phyloP scores from a whole-genome alignment of 2,329 filamentous ascomycete species.

The Penicillium paneum region DNA sequence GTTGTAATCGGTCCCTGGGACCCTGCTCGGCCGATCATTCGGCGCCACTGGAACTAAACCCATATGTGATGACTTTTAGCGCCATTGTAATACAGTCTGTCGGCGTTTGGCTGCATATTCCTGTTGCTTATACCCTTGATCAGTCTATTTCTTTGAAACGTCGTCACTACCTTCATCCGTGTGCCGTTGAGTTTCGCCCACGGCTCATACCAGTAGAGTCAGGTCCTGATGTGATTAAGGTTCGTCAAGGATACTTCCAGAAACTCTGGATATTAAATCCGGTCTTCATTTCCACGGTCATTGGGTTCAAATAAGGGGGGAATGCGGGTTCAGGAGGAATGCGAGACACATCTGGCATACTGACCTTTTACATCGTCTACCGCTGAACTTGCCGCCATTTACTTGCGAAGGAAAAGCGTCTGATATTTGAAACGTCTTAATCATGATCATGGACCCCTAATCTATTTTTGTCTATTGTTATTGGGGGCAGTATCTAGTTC shows the following conservation, averaged over 20 bases:
- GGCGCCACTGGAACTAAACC: constrained; percentile 41
- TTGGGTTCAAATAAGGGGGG: neutral
- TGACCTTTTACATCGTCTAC: neutral
- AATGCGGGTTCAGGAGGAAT: constrained; percentile 18
- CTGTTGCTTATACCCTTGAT: constrained; percentile 23
- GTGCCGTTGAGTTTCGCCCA: neutral
- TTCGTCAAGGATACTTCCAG: neutral
- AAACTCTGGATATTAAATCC: neutral
- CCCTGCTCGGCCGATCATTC: constrained; percentile 70
- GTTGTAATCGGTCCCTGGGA: constrained; percentile 98
- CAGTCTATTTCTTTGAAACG: neutral
- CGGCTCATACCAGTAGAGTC: neutral
- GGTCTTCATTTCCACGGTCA: neutral
- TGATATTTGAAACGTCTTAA: neutral
- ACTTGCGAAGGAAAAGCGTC: no score
- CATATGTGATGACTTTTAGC: neutral
- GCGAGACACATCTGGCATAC: constrained; percentile 11
- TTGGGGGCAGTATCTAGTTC: neutral
- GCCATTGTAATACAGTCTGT: constrained; percentile 13
- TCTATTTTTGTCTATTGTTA: neutral
- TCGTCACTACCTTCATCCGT: neutral
- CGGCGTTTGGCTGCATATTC: constrained; percentile 10
- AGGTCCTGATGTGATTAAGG: neutral
- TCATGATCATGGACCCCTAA: neutral
- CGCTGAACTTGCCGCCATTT: neutral